Percentiles rank a stretch among this genome's conserved stretches.
phyloP scores from a whole-genome alignment of 108 stramenopile genomes.

The Cyclotella sp. region DNA sequence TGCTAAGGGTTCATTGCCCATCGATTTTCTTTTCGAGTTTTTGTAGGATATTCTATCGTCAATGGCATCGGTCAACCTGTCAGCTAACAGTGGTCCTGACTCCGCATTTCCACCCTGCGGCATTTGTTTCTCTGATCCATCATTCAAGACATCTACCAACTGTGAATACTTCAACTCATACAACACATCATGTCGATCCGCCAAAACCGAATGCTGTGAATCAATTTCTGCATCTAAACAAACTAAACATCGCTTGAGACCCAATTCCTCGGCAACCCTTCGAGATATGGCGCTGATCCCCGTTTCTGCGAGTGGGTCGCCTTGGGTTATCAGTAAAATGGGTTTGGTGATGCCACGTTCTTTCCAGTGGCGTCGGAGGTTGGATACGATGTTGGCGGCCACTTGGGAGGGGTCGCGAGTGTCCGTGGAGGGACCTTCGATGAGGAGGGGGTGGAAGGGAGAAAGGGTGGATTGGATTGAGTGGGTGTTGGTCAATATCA shows the following conservation, averaged over 20 bases:
- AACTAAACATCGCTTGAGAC: conserved; percentile 32
- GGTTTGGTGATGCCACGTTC: conserved; percentile 26
- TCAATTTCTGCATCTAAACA: conserved; percentile 43
- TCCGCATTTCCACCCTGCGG: background rate
- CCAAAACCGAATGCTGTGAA: conserved; percentile 35
- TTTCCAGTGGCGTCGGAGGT: conserved; percentile 21
- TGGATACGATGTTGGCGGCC: conserved; percentile 27
- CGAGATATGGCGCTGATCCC: conserved; percentile 46
- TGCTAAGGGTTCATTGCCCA: conserved; percentile 17
- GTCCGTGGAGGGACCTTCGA: conserved; percentile 35
- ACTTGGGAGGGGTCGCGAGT: conserved; percentile 32
- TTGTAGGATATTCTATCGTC: conserved; percentile 39
- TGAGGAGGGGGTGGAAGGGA: conserved; percentile 34
- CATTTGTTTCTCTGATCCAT: background rate
- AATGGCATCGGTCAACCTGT: conserved; percentile 12
- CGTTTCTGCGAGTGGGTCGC: conserved; percentile 37
- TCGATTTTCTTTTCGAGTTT: conserved; percentile 28
- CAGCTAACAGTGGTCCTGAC: background rate
- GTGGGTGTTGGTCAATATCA: conserved; percentile 8
- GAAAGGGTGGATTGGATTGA: conserved; percentile 34
- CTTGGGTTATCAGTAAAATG: conserved; percentile 36
- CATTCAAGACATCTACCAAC: conserved; percentile 32
- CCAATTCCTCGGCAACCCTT: conserved; percentile 24
- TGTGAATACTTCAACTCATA: conserved; percentile 44
- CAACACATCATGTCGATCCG: conserved; percentile 42